Conservation (phyloP, 73 alveolate species). For the Paramecium biaurelia region DNA sequence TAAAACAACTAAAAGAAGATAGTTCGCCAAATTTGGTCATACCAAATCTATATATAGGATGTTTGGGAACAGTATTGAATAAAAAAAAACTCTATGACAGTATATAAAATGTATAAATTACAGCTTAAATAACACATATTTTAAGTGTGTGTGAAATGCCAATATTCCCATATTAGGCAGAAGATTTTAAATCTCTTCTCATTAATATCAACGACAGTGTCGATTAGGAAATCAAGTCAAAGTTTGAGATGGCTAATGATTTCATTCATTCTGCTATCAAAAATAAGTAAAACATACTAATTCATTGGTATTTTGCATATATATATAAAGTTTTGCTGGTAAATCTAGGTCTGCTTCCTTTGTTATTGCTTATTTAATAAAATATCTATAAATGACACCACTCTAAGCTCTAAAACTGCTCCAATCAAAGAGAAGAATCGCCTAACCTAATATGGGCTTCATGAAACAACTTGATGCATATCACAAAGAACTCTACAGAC, state of each 20-base stretch:
- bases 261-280: background rate
- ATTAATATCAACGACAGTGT: conserved; percentile 35
- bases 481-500: background rate
- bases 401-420: background rate
- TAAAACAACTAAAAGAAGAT: conserved; percentile 16
- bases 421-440: background rate
- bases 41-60: conserved; percentile 40
- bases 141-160: conserved; percentile 50
- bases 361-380: conserved; percentile 26
- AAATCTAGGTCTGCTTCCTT: conserved; percentile 44
- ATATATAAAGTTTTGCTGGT: conserved; percentile 22
- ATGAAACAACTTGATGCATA: conserved; percentile 11
- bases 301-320: conserved; percentile 9
- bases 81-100: conserved; percentile 26
- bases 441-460: conserved; percentile 31
- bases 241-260: conserved; percentile 13
- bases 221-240: background rate
- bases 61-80: conserved; percentile 42
- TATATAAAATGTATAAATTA: background rate
- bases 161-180: background rate
- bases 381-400: background rate
- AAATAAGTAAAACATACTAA: background rate
- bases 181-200: background rate
- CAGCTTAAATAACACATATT: background rate
- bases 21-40: conserved; percentile 9